These are phyloP conservation scores for Acer saccharum DNA, from an alignment of 345 rosid species.

Conservation along the genomic window DNA sequence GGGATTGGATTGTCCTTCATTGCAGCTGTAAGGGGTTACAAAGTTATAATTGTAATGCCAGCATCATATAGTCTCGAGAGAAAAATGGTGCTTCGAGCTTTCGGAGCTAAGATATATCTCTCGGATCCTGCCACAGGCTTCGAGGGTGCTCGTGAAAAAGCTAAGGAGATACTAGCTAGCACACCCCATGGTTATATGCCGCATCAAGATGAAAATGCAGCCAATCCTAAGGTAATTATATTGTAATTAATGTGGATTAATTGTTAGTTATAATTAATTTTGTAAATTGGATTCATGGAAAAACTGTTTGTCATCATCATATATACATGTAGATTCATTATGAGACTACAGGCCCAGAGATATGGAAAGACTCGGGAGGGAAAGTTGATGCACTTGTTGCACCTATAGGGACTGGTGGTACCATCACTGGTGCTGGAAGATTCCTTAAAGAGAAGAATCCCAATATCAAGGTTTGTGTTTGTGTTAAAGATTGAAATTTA, in stretches of 20 bases:
- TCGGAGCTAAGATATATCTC: constrained; percentile 68
- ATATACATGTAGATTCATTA: constrained; percentile 56
- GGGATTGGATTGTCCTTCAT: constrained; percentile 72
- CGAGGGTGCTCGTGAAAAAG: constrained; percentile 43
- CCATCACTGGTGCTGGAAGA: constrained; percentile 48
- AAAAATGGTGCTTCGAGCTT: constrained; percentile 56
- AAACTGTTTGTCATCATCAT: not conserved
- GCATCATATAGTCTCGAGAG: constrained; percentile 57
- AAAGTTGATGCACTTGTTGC: constrained; percentile 50
- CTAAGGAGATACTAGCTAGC: constrained; percentile 48
- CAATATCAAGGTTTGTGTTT: constrained; percentile 32
- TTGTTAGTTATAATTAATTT: not conserved
- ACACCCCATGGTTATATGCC: constrained; percentile 54
- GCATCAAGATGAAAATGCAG: constrained; percentile 53
- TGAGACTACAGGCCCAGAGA: constrained; percentile 66
- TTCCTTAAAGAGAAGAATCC: constrained; percentile 43
- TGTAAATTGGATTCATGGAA: not conserved
- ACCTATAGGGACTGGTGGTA: constrained; percentile 66
- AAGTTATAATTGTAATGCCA: constrained; percentile 60
- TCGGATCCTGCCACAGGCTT: constrained; percentile 54
- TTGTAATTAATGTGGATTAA: not conserved
- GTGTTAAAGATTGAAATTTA: not conserved
- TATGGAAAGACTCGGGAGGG: constrained; percentile 61
- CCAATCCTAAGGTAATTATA: constrained; percentile 60
- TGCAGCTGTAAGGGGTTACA: constrained; percentile 69